phyloP scores from a whole-genome alignment of 2,329 filamentous ascomycete species.

The Diplodia corticola region DNA sequence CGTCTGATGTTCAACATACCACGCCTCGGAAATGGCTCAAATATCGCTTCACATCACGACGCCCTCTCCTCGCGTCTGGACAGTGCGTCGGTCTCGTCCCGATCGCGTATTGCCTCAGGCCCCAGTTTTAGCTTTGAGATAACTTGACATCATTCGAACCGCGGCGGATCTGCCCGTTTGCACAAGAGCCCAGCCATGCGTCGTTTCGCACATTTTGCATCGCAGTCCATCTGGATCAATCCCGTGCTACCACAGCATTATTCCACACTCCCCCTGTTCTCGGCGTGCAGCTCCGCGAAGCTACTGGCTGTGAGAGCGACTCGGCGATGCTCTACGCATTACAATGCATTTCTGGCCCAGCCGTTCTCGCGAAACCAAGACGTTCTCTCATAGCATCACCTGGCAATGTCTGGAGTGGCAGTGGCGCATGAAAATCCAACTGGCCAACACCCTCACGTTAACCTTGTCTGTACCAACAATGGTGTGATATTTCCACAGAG shows the following conservation, averaged over 20 bases:
- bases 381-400: too few relatives aligned
- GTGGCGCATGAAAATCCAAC: not conserved
- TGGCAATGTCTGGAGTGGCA: too few relatives aligned
- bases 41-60: not conserved
- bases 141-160: constrained; percentile 15
- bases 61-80: not conserved
- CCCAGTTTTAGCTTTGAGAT: not conserved
- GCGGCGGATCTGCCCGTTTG: not conserved
- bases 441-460: not conserved
- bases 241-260: not conserved
- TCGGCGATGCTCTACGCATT: not conserved
- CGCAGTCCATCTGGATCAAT: not conserved
- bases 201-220: not conserved
- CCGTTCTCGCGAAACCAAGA: too few relatives aligned
- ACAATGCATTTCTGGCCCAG: not conserved
- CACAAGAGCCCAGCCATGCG: too few relatives aligned
- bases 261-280: not conserved
- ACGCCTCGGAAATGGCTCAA: not conserved
- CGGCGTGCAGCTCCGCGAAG: not conserved
- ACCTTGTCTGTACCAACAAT: not conserved
- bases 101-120: not conserved
- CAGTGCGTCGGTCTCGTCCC: not conserved
- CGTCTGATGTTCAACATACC: not conserved
- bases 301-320: not conserved
- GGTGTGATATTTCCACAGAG: not conserved